phyloP scores from a whole-genome alignment of 306 rosid genomes.

The Vigna mungo region DNA sequence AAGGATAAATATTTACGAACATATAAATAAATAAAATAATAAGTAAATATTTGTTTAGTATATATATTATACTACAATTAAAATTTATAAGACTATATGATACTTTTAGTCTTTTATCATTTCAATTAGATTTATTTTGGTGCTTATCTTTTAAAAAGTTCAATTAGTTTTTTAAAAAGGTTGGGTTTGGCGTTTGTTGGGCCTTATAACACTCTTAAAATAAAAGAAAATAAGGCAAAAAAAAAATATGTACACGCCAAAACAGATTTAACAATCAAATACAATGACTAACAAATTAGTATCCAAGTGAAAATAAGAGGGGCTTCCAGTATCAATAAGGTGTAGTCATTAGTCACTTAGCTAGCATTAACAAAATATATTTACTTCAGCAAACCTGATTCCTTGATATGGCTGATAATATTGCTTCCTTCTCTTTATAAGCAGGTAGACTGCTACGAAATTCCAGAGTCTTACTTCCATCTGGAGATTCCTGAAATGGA shows the following conservation, averaged over 20 bases:
- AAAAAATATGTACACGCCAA: background rate
- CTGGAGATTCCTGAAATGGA: constrained; percentile 69
- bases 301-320: background rate
- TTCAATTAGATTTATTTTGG: too few species aligned
- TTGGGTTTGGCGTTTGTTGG: too few species aligned
- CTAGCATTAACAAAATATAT: background rate
- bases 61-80: background rate
- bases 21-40: background rate
- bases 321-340: background rate
- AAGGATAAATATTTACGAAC: background rate
- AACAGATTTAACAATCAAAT: background rate
- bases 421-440: constrained; percentile 79
- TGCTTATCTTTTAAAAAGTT: too few species aligned
- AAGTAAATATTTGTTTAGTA: background rate
- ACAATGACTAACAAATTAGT: background rate
- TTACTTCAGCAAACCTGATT: constrained; percentile 73
- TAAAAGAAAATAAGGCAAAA: background rate
- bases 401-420: constrained; percentile 68
- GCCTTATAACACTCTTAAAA: background rate
- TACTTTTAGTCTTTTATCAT: too few species aligned
- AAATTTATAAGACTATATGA: background rate
- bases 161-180: too few species aligned
- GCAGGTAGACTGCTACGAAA: constrained; percentile 87
- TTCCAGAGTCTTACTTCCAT: constrained; percentile 77
- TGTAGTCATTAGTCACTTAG: background rate